These are phyloP conservation scores for Beauveria caledonica DNA, from an alignment of 2,329 filamentous ascomycete genomes.

Conservation along the genomic window DNA sequence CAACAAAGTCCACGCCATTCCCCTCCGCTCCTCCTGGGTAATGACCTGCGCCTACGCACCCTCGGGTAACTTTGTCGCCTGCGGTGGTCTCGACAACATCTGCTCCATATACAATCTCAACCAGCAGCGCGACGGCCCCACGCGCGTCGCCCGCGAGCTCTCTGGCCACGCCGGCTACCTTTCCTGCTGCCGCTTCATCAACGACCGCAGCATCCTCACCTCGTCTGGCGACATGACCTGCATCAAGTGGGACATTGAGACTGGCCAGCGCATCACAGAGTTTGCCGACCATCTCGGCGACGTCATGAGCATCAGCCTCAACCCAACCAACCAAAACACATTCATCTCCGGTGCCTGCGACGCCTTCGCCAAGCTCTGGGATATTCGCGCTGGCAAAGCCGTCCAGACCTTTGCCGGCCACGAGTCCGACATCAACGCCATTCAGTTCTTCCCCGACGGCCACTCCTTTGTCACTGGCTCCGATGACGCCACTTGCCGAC, in stretches of 20 bases:
- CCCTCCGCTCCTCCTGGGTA: slow-evolving; percentile 95
- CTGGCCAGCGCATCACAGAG: slow-evolving; percentile 92
- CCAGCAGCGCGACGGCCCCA: slow-evolving; percentile 88
- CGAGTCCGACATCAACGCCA: slow-evolving; percentile 98
- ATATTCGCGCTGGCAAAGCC: slow-evolving; percentile 95
- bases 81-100: slow-evolving; percentile 97
- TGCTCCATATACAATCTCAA: slow-evolving; percentile 99
- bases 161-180: slow-evolving; percentile 96
- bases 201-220: slow-evolving; percentile 93
- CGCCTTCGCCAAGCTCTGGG: slow-evolving; percentile 97
- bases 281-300: slow-evolving; percentile 97
- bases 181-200: slow-evolving; percentile 98
- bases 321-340: slow-evolving; percentile 97
- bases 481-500: slow-evolving; percentile 91
- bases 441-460: slow-evolving; percentile 98
- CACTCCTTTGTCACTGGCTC: slow-evolving; percentile 98
- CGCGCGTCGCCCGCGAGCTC: slow-evolving; percentile 87
- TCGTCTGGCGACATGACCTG: slow-evolving; percentile 99
- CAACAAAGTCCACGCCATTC: slow-evolving; percentile 98
- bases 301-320: slow-evolving; percentile 99
- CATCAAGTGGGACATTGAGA: slow-evolving; percentile 99
- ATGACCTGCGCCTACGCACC: slow-evolving; percentile 99
- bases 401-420: slow-evolving; percentile 98
- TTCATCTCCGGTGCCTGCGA: slow-evolving; percentile 99
- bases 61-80: slow-evolving; percentile 96